phyloP scores from a whole-genome alignment of 2,329 filamentous ascomycete genomes.

The Xylaria sp. region DNA sequence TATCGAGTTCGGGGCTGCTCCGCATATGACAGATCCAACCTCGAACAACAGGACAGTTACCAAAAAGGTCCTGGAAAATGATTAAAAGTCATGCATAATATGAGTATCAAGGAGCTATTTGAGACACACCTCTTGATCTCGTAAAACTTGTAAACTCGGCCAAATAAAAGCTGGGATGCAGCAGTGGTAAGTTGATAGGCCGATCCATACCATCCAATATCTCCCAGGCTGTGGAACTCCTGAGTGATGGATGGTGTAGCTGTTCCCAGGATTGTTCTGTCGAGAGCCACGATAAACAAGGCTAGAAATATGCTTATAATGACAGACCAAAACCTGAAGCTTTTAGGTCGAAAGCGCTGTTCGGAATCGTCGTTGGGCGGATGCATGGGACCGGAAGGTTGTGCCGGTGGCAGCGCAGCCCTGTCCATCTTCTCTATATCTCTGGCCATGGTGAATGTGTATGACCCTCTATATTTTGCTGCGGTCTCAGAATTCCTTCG shows the following conservation, averaged over 20 bases:
- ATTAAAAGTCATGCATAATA: constrained; percentile 21
- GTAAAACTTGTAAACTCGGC: constrained; percentile 66
- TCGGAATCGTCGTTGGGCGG: constrained; percentile 42
- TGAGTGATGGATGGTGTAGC: constrained; percentile 67
- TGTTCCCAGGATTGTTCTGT: constrained; percentile 66
- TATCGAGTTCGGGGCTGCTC: constrained; percentile 63
- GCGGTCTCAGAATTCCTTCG: constrained; percentile 34
- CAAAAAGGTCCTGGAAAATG: constrained; percentile 56
- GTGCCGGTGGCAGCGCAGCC: constrained; percentile 10
- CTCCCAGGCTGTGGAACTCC: constrained; percentile 66
- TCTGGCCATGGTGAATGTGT: constrained; percentile 25
- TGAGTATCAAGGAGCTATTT: not conserved
- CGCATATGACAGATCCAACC: constrained; percentile 63
- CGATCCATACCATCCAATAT: constrained; percentile 73
- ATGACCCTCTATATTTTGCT: constrained; percentile 22
- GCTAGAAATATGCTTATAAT: constrained; percentile 65
- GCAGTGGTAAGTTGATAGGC: constrained; percentile 70
- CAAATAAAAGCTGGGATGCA: constrained; percentile 65
- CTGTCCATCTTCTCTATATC: constrained; percentile 38
- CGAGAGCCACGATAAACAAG: constrained; percentile 68
- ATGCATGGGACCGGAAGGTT: constrained; percentile 10
- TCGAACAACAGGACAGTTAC: constrained; percentile 63
- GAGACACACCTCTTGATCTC: constrained; percentile 58
- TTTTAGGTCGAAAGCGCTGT: constrained; percentile 63
- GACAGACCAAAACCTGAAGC: constrained; percentile 66